Evolutionary conservation across 139 green algal genomes (phyloP).

Genomic region (Chlorella vulgaris): DNA sequence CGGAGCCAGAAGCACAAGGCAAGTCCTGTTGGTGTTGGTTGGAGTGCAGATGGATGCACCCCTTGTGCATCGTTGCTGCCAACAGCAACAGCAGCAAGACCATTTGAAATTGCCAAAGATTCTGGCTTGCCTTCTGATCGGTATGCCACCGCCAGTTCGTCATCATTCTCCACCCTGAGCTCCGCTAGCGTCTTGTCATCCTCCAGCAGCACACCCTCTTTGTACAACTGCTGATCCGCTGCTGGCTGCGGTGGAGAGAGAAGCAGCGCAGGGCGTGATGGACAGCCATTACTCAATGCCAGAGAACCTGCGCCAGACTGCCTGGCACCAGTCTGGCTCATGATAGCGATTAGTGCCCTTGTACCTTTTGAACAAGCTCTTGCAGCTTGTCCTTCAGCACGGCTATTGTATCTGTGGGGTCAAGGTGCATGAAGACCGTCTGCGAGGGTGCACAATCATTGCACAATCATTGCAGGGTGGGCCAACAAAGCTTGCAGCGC

Average conservation of each 20-base stretch:
- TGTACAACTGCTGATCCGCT: constrained; percentile 72
- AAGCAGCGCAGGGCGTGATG: neutral
- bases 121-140: constrained; percentile 51
- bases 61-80: too few species aligned
- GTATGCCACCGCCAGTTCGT: constrained; percentile 75
- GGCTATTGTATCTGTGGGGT: constrained; percentile 77
- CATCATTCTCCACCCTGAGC: constrained; percentile 84
- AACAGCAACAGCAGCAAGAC: too few species aligned
- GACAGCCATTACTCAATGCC: too few species aligned
- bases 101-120: too few species aligned
- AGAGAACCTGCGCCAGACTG: too few species aligned
- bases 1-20: neutral
- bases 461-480: too few species aligned
- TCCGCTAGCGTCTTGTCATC: constrained; percentile 84
- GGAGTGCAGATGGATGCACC: too few species aligned
- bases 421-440: constrained; percentile 88
- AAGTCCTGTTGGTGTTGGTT: too few species aligned
- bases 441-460: neutral
- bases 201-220: constrained; percentile 58
- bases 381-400: constrained; percentile 84
- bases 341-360: too few species aligned
- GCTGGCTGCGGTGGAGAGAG: constrained; percentile 55
- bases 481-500: too few species aligned
- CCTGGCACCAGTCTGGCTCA: too few species aligned
- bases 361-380: constrained; percentile 76